phyloP scores from a whole-genome alignment of 2,329 filamentous ascomycete genomes.

The Phialocephala sp. region DNA sequence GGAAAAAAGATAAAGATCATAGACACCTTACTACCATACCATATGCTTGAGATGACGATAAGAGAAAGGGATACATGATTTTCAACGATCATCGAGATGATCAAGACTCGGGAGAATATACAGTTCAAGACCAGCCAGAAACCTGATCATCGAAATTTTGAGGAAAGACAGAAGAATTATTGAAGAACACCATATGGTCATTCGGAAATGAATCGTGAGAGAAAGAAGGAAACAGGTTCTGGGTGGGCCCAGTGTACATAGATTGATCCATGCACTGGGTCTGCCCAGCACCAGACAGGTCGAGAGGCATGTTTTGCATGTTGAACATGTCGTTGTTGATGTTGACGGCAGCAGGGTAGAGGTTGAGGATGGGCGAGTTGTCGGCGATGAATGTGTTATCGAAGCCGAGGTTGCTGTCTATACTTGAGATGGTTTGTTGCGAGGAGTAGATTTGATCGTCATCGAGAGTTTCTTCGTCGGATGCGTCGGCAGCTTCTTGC shows the following conservation, averaged over 20 bases:
- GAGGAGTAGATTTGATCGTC: constrained; percentile 24
- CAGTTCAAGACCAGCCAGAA: constrained; percentile 17
- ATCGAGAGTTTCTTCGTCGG: constrained; percentile 44
- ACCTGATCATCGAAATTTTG: constrained; percentile 31
- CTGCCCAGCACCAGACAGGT: constrained; percentile 27
- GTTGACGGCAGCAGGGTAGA: constrained; percentile 23
- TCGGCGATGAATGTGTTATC: constrained; percentile 20
- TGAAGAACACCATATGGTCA: constrained; percentile 33
- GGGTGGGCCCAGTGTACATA: constrained; percentile 32
- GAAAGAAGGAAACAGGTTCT: constrained; percentile 34
- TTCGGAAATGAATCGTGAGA: constrained; percentile 28
- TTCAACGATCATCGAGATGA: constrained; percentile 11
- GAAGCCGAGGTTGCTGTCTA: constrained; percentile 31
- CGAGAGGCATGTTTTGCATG: constrained; percentile 29
- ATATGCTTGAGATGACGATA: constrained; percentile 19
- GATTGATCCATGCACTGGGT: constrained; percentile 32
- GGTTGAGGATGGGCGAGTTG: constrained; percentile 18
- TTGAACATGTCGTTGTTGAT: constrained; percentile 25
- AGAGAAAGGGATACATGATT: constrained; percentile 17
- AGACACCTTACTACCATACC: constrained; percentile 33
- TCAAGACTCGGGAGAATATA: constrained; percentile 11
- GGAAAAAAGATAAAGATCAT: constrained; percentile 14
- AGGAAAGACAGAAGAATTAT: constrained; percentile 30
- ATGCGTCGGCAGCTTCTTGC: constrained; percentile 45
- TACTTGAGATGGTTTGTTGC: constrained; percentile 31